These are phyloP conservation scores for Lobosporangium transversale DNA, from an alignment of 192 early-diverging fungal genomes.

Conservation along the genomic window DNA sequence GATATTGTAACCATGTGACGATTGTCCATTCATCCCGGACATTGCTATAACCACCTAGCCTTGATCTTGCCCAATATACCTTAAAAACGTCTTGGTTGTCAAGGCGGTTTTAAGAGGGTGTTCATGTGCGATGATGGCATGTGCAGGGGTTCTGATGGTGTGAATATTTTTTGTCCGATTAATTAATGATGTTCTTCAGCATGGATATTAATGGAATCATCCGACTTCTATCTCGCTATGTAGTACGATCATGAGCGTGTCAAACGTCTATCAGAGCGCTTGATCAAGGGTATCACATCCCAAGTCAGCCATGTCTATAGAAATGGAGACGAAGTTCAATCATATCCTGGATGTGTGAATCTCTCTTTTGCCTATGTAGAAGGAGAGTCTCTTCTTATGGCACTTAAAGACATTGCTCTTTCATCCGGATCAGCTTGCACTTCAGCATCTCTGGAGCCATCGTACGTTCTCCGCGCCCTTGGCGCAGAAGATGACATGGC, in stretches of 20 bases:
- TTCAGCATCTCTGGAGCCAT: conserved; percentile 94
- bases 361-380: conserved; percentile 97
- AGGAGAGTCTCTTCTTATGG: conserved; percentile 98
- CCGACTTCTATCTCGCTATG: no score
- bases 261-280: conserved; percentile 74
- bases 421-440: conserved; percentile 97
- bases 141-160: conserved; percentile 70
- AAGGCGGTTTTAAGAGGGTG: conserved; percentile 7
- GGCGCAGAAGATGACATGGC: conserved; percentile 97
- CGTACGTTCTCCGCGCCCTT: conserved; percentile 95
- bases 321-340: conserved; percentile 84
- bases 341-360: conserved; percentile 95
- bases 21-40: conserved; percentile 53
- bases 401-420: conserved; percentile 95
- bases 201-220: no score
- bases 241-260: conserved; percentile 85
- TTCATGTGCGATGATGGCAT: conserved; percentile 53
- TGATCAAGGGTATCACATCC: conserved; percentile 83
- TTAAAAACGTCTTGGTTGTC: conserved; percentile 1
- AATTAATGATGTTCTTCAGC: no score
- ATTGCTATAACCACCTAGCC: conserved; percentile 39
- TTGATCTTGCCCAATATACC: conserved; percentile 4
- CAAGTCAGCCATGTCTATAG: conserved; percentile 84
- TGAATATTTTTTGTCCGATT: neutral
- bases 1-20: conserved; percentile 33